Evolutionary conservation across 2,329 filamentous ascomycete genomes (phyloP), one percentile per base, ranked within the genome.

Genomic region (Biscogniauxia sp.): DNA sequence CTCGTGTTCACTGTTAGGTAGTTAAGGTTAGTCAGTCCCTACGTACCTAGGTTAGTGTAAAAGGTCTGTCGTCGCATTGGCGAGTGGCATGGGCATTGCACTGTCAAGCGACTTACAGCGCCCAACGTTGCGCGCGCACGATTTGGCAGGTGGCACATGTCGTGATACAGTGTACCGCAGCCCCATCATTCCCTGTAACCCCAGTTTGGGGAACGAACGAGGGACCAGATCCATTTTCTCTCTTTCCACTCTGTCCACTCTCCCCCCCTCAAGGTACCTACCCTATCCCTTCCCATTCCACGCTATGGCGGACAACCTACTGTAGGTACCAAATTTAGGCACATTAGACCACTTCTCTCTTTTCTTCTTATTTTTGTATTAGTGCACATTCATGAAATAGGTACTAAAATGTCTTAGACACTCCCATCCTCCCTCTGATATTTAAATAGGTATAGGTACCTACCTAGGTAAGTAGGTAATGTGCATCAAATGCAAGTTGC

Each of bases 151-250:
- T 51, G 37, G n/a, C 45, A 28, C 9, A 51, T 37, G 54, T 25
- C 20, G 54, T 56, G 20, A 56, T 56, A 56, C 54, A 51, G 54
- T 56, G 54, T 26, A 56, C 45, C 19, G 49, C 56, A 57, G 56
- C 19, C n/a, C 23, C 11, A 20, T 32, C 28, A 32, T 32, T 32
- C 28, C 28, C 28, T 32, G 28, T 32, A 32, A 32, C 28, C 28
- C 28, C 28, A 32, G 28, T 13, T 32, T 32, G 28, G 28, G 28
- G 28, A 32, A 32, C 26, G 26, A 28, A 28, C 28, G 28, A 32
- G 11, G 28, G 20, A 45, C 23, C 54, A 20, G 54, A 49, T 51
- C 54, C 54, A 55, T 55, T 20, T 50, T 55, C 26, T 23, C 23
- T 5, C 17, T 9, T 45, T 13, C 19, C 20, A 20, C 23, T 52